These are phyloP conservation scores for Xylariomycetidae sp. DNA, from an alignment of 2,329 filamentous ascomycete genomes.

Conservation along the genomic window DNA sequence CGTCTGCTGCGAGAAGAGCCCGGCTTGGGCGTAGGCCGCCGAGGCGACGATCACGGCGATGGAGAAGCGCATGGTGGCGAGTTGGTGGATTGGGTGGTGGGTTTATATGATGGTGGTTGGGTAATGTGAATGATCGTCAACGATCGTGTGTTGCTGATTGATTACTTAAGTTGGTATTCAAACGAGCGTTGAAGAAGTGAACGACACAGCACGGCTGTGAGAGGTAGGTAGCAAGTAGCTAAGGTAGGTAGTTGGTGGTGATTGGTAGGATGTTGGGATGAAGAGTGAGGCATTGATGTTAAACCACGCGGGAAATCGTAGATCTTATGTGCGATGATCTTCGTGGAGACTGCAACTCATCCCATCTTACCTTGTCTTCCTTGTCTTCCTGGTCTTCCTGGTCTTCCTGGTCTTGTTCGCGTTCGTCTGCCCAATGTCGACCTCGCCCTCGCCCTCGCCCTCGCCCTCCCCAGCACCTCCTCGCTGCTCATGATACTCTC, in stretches of 20 bases:
- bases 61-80: conserved; percentile 22
- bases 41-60: conserved; percentile 17
- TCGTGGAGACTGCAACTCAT: conserved; percentile 12
- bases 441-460: no score
- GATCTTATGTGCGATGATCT: conserved; percentile 20
- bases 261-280: neutral
- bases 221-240: no score
- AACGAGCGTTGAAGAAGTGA: no score
- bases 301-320: conserved; percentile 7
- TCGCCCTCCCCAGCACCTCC: no score
- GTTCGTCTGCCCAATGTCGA: no score
- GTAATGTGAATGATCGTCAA: conserved; percentile 6
- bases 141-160: no score
- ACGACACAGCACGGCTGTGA: no score
- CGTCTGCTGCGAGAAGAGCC: conserved; percentile 23
- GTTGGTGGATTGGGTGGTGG: conserved; percentile 10
- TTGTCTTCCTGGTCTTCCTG: no score
- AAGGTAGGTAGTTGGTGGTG: no score
- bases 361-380: conserved; percentile 3
- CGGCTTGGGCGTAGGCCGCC: conserved; percentile 15
- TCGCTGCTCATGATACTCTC: no score
- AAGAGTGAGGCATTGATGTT: neutral
- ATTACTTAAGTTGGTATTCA: no score
- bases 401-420: no score
- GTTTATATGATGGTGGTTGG: conserved; percentile 13